Evolutionary conservation across 2,329 filamentous ascomycete genomes (phyloP), one percentile per base, ranked within the genome.

Genomic region (Neonectria faginata): DNA sequence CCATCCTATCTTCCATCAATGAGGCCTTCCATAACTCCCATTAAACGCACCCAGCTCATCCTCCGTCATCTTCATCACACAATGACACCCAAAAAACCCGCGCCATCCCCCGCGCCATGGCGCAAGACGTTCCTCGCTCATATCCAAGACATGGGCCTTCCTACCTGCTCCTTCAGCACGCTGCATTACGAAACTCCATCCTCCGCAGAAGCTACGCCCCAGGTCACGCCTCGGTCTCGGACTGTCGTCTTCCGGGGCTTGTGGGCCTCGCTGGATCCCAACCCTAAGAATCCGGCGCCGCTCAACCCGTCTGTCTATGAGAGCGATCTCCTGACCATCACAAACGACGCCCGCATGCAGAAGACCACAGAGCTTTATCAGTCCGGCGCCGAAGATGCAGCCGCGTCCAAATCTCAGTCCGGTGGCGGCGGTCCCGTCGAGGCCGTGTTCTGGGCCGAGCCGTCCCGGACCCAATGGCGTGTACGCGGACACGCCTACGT

Each of bases 241-340:
- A 94, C 89, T 73, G 96, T 94, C 79, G 89, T 97, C 74, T 95
- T 89, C 80, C 91, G 95, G 65, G 93, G 94, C 70, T 89, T 97
- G 80, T 97, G 92, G 88, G 90, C 89, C 0, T 85, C 86, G 60
- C 83, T 97, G 1, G 90, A 91, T 4, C 84, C 83, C 57, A 92
- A 94, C 79, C 86, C 88, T 47, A 88, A 90, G 77, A 95, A 96
- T 78, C 81, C 87, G 36, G 91, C 92, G 3, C 84, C 88, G 67
- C 83, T 84, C 67, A 97, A 97, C 77, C 89, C 92, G 5, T 70
- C 80, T 29, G 53, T 79, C 1, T 97, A 88, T 75, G 89, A 92
- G 73, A 93, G 88, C 71, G 94, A 98, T 69, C 82, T 95, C 71
- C 86, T 91, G 3, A 91, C 91, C 1, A 90, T 97, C 74, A 97